Percentiles rank a stretch among this genome's conserved stretches.
Evolutionary conservation across 768 basidiomycete species (phyloP).

Genomic region (Suillus luteus): DNA sequence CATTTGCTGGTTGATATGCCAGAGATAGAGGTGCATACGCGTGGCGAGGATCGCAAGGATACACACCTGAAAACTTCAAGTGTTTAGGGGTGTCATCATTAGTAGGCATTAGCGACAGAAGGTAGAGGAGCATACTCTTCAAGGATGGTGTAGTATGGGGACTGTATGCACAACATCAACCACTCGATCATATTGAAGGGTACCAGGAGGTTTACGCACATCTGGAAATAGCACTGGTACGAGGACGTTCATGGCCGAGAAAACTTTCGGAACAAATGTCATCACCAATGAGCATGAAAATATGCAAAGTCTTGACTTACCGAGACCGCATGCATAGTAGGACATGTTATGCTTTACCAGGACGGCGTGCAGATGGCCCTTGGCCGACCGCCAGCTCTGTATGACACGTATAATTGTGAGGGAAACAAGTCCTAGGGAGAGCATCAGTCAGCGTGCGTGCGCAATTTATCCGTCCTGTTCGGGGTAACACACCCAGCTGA

Average conservation of each 20-base stretch:
- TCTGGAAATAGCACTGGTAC: background rate
- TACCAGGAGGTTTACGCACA: background rate
- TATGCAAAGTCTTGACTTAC: background rate
- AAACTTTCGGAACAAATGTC: background rate
- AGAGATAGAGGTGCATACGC: background rate
- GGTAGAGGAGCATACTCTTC: background rate
- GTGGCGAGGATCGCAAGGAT: background rate
- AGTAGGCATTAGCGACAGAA: background rate
- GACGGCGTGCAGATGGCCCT: background rate
- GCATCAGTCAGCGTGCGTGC: background rate
- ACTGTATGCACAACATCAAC: background rate
- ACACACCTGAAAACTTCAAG: background rate
- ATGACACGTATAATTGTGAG: background rate
- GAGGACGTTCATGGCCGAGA: background rate
- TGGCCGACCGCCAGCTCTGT: background rate
- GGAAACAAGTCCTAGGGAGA: background rate
- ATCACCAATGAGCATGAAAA: background rate
- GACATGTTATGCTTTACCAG: background rate
- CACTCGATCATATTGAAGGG: background rate
- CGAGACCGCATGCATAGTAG: background rate
- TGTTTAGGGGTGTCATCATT: background rate
- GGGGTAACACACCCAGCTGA: background rate
- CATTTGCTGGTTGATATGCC: background rate
- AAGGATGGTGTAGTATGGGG: background rate
- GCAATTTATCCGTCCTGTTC: background rate